Percentiles rank a stretch among this genome's conserved stretches.
phyloP scores from a whole-genome alignment of 2,329 filamentous ascomycete species.

The Aureobasidium mangrovei region DNA sequence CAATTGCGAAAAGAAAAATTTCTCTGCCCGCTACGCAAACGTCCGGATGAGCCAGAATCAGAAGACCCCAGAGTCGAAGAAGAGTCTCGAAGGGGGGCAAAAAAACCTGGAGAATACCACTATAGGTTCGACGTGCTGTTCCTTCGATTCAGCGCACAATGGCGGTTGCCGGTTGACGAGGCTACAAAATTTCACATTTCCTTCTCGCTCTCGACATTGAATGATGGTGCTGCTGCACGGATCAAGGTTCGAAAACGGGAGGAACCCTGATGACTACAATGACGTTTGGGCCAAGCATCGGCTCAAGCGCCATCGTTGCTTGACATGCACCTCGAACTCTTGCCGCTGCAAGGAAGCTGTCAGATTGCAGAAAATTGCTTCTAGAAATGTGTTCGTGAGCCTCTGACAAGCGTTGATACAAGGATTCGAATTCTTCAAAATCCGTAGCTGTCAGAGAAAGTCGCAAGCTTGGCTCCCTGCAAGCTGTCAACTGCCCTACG shows the following conservation, averaged over 20 bases:
- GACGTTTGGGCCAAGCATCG: not conserved
- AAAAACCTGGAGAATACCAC: not conserved
- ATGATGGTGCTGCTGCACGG: constrained; percentile 11
- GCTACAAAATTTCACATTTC: constrained; percentile 5
- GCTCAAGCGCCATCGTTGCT: constrained; percentile 3
- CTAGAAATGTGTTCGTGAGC: no score
- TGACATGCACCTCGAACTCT: not conserved
- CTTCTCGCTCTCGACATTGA: not conserved
- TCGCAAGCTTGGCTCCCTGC: no score
- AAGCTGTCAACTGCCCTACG: no score
- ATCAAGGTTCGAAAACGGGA: not conserved
- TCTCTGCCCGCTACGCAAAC: not conserved
- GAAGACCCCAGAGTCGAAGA: not conserved
- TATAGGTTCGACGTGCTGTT: no score
- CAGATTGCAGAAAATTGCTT: no score
- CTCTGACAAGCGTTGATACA: no score
- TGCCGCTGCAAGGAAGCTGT: no score
- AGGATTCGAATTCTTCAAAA: no score
- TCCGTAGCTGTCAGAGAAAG: no score
- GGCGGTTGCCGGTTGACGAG: not conserved
- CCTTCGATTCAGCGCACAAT: no score
- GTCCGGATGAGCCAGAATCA: not conserved
- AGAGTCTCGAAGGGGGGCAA: not conserved
- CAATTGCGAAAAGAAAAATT: not conserved
- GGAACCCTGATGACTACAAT: not conserved